A percentile compares a stretch with the other conserved stretches of the same genome.
phyloP scores from a whole-genome alignment of 2,329 filamentous ascomycete genomes.

The Pseudofabraea citricarpa region DNA sequence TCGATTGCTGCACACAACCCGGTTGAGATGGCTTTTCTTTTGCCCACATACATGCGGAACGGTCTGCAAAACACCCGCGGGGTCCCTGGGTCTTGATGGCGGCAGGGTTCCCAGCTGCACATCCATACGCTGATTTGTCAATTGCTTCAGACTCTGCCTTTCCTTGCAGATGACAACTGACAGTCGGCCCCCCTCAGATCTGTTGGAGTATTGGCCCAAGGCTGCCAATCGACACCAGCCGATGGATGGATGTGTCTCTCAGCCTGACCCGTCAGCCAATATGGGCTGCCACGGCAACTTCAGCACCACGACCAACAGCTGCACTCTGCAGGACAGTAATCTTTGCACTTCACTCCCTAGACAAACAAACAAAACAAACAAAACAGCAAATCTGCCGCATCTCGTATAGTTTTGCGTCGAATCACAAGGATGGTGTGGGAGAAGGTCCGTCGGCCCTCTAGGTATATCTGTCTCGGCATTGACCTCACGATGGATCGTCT shows the following conservation, averaged over 20 bases:
- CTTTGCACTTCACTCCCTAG: too few species aligned
- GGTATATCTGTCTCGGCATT: neutral
- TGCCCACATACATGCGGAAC: neutral
- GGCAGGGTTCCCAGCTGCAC: neutral
- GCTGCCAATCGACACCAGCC: too few species aligned
- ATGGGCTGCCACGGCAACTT: too few species aligned
- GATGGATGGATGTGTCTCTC: too few species aligned
- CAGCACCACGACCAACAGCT: too few species aligned
- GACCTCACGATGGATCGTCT: neutral
- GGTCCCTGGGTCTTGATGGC: neutral
- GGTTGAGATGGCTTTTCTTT: neutral
- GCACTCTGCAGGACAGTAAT: too few species aligned
- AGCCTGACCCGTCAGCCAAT: too few species aligned
- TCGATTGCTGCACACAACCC: neutral
- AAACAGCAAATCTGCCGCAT: too few species aligned
- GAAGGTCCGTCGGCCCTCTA: neutral
- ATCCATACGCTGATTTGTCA: neutral
- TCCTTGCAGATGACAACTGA: constrained; percentile 1
- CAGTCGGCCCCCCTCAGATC: neutral
- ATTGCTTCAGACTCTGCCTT: neutral
- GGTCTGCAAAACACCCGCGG: neutral
- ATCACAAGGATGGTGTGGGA: too few species aligned
- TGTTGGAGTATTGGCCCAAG: too few species aligned
- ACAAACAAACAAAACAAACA: too few species aligned
- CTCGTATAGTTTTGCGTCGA: too few species aligned